Base-by-base conservation (phyloP, 805 yeast species). In the Blastobotrys robertii region DNA sequence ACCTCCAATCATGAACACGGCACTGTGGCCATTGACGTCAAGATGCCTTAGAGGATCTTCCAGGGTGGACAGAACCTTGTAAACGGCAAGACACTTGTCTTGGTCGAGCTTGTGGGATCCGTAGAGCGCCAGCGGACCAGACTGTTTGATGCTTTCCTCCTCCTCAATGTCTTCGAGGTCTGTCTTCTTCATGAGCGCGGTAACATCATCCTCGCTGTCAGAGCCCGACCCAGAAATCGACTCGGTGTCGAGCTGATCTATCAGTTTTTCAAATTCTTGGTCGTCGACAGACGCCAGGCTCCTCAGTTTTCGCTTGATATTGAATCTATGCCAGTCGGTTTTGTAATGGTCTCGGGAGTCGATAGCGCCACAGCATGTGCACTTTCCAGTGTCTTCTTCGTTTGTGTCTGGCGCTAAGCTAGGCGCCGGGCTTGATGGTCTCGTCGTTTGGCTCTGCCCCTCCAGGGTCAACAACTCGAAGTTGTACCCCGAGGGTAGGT, bases 1-100 rank as follows among this genome's bases (percentile, higher is more conserved):
- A 36, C 97, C 97, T 11, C 97, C 97, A 42, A 92, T 75, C 95
- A 92, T 85, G 51, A 92, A 74, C 9, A 92, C 61, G 0, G 94
- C 94, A 4, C 95, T 84, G 47, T 51, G 32, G 51, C 59, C 49
- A 19, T 38, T 10, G 31, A 43, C 44, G 54, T 67, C 71, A 72
- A 71, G 28, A 0, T 71, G 56, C n/a, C 62, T 63, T 5, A 75
- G 49, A 0, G 94, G 92, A 2, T 64, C 59, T 2, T 63, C 53
- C 0, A 72, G 58, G 31, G 66, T 66, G 50, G 85, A 76, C 12
- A 83, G 50, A 0, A 79, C 62, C 53, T 85, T 87, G 61, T 79
- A 87, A 0, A 77, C 66, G 0, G 86, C 87, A 49, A 82, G 72
- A 2, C 77, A 76, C 44, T 71, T 69, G 4, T 61, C 62, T 0